Evolutionary conservation across 805 yeast species (phyloP).

Genomic region (Zygoascus flipseniorum): DNA sequence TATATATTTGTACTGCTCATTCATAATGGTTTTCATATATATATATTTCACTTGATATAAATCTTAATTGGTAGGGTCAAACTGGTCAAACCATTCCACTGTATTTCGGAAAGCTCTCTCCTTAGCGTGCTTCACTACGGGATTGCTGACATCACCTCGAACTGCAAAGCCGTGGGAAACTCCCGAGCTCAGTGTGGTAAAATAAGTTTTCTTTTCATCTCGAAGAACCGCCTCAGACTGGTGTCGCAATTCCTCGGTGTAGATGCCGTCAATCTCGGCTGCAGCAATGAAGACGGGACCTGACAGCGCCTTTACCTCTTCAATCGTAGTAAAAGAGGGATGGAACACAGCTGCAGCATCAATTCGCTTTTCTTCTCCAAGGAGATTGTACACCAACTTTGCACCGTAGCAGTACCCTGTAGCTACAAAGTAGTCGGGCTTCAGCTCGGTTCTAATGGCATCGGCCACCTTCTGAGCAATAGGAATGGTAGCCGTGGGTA

Average conservation of each 20-base stretch:
- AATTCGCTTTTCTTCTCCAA: conserved; percentile 31
- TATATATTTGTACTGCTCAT: too few species aligned
- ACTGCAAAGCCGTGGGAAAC: conserved; percentile 71
- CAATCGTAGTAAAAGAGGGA: conserved; percentile 64
- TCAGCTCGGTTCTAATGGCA: conserved; percentile 35
- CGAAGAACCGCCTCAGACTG: conserved; percentile 51
- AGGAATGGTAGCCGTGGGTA: conserved; percentile 10
- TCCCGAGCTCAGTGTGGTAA: conserved; percentile 53
- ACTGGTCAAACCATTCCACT: conserved; percentile 17
- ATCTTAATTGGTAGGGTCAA: not conserved
- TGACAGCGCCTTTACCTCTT: conserved; percentile 53
- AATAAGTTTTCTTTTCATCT: conserved; percentile 48
- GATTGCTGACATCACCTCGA: conserved; percentile 59
- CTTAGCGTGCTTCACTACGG: conserved; percentile 51
- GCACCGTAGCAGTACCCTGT: conserved; percentile 87
- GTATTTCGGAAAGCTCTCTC: conserved; percentile 44
- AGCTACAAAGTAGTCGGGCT: conserved; percentile 45
- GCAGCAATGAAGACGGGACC: conserved; percentile 62
- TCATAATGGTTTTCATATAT: too few species aligned
- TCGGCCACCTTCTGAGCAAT: not conserved
- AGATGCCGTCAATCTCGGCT: conserved; percentile 61
- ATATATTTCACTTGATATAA: too few species aligned
- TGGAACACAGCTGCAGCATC: conserved; percentile 68
- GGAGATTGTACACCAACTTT: conserved; percentile 29
- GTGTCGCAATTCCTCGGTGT: conserved; percentile 55